Evolutionary conservation across 768 basidiomycete species (phyloP), one percentile per base, ranked within the genome.

Genomic region (Lactifluus rugatus): DNA sequence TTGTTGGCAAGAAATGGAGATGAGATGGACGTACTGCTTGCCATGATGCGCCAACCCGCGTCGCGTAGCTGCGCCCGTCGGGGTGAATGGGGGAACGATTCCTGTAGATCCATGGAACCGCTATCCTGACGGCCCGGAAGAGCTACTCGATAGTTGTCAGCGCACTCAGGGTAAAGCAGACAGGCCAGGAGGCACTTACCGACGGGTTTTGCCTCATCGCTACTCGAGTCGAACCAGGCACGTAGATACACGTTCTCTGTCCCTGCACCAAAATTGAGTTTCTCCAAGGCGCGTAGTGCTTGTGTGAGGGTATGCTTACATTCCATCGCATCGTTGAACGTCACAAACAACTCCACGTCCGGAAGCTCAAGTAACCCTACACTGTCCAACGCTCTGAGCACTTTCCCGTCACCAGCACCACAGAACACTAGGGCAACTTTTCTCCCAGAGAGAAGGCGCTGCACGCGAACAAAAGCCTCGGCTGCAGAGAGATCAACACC

Each of bases 401-500:
- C 79, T 0, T 79, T 65, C 0, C 83, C 83, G 10, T 86, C 81
- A 0, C 74, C 73, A 1, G 75, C 70, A 48, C 95, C 95, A 68
- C 94, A 98, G 57, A 99, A 82, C 21, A 97, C 90, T 21, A 99
- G 76, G 1, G 85, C 79, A 54, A 97, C 86, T n/a, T 76, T 76
- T 66, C 86, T 87, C 2, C 81, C 81, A 5, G 80, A 75, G 28
- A 97, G 74, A 9, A 97, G 67, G 7, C 94, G 79, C 63, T 95
- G 93, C 8, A 97, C 79, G 10, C 95, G 81, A 39, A 97, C 89
- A 63, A 97, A 92, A 0, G 94, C 95, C 67, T 98, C 95, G 1
- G 94, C 91, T 3, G 94, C 83, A 0, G 90, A 94, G 80, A 96
- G 86, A 70, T 99, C 95, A 26, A 98, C 85, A 0, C 94, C 93